Conservation (phyloP, 495 filamentous ascomycete species). For the Xylaria castorea region DNA sequence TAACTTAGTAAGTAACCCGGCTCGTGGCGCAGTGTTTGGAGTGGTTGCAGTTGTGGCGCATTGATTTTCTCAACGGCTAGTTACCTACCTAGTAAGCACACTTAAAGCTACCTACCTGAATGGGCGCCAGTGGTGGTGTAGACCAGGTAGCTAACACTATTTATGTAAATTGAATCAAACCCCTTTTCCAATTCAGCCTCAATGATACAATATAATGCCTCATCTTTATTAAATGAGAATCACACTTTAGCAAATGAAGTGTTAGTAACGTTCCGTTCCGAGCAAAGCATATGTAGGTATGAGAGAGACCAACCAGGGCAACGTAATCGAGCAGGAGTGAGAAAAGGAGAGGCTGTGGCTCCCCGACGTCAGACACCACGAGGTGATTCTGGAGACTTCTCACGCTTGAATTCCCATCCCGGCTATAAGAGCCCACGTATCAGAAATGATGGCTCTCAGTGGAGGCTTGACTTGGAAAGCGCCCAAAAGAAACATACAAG, state of each 20-base stretch:
- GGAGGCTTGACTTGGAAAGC: background rate
- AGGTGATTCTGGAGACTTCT: background rate
- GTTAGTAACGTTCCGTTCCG: background rate
- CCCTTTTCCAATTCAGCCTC: background rate
- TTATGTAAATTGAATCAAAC: background rate
- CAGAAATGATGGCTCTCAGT: background rate
- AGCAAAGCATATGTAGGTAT: background rate
- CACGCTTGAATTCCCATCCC: background rate
- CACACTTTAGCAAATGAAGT: background rate
- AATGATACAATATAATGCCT: background rate
- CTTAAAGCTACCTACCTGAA: background rate
- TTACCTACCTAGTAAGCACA: background rate
- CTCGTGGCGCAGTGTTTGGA: background rate
- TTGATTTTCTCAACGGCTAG: background rate
- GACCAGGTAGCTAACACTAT: background rate
- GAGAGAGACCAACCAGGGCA: too few species aligned
- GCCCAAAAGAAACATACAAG: background rate
- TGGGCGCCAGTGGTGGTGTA: too few species aligned
- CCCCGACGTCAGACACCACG: background rate
- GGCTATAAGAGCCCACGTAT: background rate
- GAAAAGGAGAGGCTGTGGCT: background rate
- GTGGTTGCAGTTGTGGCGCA: background rate
- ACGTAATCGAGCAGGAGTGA: background rate
- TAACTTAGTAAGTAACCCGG: background rate
- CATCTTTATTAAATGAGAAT: background rate